phyloP scores from a whole-genome alignment of 495 filamentous ascomycete species.

The Penicillium waksmanii region DNA sequence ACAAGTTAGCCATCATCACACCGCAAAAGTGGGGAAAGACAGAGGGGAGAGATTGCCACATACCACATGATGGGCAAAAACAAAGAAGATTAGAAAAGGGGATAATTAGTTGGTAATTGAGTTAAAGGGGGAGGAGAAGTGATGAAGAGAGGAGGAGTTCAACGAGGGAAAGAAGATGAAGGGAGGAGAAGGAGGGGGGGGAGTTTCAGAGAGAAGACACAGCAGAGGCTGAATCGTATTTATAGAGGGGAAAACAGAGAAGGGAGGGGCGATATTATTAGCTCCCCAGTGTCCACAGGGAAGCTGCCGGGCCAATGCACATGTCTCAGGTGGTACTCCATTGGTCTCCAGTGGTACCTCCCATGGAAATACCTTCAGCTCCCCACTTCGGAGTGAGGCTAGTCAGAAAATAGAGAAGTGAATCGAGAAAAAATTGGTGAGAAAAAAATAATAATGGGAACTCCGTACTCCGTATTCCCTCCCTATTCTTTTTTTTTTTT shows the following conservation, averaged over 20 bases:
- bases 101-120: slow-evolving; percentile 3
- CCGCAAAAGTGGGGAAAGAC: neutral
- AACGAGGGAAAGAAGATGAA: slow-evolving; percentile 6
- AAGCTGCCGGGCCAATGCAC: slow-evolving; percentile 22
- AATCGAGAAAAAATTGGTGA: no score
- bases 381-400: neutral
- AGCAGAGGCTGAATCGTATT: slow-evolving; percentile 26
- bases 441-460: no score
- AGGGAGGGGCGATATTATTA: slow-evolving; percentile 29
- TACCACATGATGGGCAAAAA: slow-evolving; percentile 42
- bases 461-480: no score
- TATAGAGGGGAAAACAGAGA: slow-evolving; percentile 26
- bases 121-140: slow-evolving; percentile 10
- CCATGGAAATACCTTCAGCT: slow-evolving; percentile 2
- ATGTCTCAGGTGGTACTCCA: slow-evolving; percentile 15
- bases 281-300: slow-evolving; percentile 6
- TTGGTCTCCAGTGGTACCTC: neutral
- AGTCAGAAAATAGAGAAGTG: no score
- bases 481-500: no score
- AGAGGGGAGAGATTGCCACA: slow-evolving; percentile 15
- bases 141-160: slow-evolving; percentile 9
- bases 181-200: neutral
- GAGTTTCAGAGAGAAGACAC: slow-evolving; percentile 4
- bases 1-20: slow-evolving; percentile 9
- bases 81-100: slow-evolving; percentile 9